A percentile compares a stretch with the other conserved stretches of the same genome.
These are phyloP conservation scores for Cadophora gregata DNA, from an alignment of 2,329 filamentous ascomycete species.

Conservation along the genomic window DNA sequence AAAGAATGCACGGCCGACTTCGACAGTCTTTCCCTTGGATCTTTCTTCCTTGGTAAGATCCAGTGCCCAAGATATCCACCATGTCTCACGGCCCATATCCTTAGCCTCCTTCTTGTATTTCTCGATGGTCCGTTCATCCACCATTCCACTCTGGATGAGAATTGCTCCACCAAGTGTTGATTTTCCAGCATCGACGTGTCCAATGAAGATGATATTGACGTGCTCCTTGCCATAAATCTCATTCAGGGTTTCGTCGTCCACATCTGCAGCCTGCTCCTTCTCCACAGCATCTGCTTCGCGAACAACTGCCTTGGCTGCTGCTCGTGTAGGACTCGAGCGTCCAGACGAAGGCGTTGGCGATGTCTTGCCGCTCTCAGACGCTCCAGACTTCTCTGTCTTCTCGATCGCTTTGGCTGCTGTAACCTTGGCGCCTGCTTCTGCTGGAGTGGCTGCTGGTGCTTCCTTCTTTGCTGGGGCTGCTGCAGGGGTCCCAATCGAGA, in stretches of 20 bases:
- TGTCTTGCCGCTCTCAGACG: constrained; percentile 69
- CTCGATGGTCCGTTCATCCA: constrained; percentile 97
- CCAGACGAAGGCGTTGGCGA: constrained; percentile 85
- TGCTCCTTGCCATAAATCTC: constrained; percentile 96
- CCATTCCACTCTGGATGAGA: constrained; percentile 94
- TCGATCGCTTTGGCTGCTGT: constrained; percentile 88
- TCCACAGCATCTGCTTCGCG: constrained; percentile 84
- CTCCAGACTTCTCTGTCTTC: constrained; percentile 80
- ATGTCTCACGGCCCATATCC: constrained; percentile 94
- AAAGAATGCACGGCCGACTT: constrained; percentile 94
- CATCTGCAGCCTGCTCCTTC: constrained; percentile 70
- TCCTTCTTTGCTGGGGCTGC: constrained; percentile 51
- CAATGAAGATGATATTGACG: constrained; percentile 96
- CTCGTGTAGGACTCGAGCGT: constrained; percentile 77
- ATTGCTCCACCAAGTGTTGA: constrained; percentile 95
- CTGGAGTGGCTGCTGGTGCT: constrained; percentile 49
- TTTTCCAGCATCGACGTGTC: constrained; percentile 98
- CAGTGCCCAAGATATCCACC: constrained; percentile 98
- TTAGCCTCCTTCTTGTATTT: constrained; percentile 98
- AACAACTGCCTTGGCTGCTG: constrained; percentile 56
- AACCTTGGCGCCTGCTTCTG: constrained; percentile 82
- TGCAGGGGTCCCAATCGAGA: constrained; percentile 73
- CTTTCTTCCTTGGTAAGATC: constrained; percentile 97
- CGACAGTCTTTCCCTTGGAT: constrained; percentile 95
- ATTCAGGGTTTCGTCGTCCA: constrained; percentile 84